Percentiles rank a stretch among this genome's conserved stretches.
phyloP scores from a whole-genome alignment of 2,329 filamentous ascomycete genomes.

The Pezicula carpinea region DNA sequence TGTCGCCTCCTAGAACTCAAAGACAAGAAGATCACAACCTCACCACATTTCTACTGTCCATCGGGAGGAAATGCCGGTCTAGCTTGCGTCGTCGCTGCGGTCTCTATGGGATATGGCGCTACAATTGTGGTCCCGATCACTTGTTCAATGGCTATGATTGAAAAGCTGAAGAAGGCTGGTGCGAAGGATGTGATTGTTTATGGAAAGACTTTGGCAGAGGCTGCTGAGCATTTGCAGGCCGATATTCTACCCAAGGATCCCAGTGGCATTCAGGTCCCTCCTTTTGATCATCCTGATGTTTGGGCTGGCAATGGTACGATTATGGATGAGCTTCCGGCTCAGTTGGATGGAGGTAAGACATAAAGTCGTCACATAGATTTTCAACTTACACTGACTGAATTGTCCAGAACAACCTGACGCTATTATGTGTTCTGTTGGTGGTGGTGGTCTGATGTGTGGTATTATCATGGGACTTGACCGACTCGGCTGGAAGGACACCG shows the following conservation, averaged over 20 bases:
- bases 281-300: conserved; percentile 64
- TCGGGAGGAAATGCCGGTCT: conserved; percentile 83
- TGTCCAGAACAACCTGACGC: conserved; percentile 15
- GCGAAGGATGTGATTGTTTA: conserved; percentile 59
- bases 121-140: conserved; percentile 70
- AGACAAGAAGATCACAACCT: conserved; percentile 20
- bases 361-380: too few species aligned
- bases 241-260: conserved; percentile 46
- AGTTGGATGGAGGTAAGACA: too few species aligned
- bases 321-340: conserved; percentile 35
- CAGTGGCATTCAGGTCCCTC: conserved; percentile 59
- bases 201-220: conserved; percentile 64
- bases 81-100: conserved; percentile 71
- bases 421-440: conserved; percentile 73
- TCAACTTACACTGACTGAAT: background rate
- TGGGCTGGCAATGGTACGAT: conserved; percentile 63
- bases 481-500: conserved; percentile 10
- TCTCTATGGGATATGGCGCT: conserved; percentile 56
- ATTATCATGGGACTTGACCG: conserved; percentile 55
- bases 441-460: conserved; percentile 75
- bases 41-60: conserved; percentile 70
- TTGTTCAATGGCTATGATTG: conserved; percentile 65
- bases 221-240: conserved; percentile 61
- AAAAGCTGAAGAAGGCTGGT: conserved; percentile 65
- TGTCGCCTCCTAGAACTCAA: background rate